Conservation (phyloP, 164 flowering plant species). For the Nelumbo lutea region DNA sequence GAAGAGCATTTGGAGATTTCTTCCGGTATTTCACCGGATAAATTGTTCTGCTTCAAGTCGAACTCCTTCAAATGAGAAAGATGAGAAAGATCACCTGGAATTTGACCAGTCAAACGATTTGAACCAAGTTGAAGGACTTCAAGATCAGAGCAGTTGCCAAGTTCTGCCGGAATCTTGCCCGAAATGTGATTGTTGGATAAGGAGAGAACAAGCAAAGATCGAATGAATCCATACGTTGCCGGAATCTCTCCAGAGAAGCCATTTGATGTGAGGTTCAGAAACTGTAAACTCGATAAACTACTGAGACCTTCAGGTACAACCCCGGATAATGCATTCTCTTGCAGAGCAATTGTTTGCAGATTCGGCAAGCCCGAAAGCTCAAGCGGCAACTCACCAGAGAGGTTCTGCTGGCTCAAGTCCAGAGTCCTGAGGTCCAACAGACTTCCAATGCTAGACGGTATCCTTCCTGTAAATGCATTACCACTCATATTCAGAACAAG, state of each 20-base stretch:
- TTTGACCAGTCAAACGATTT: slow-evolving; percentile 35
- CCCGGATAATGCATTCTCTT: slow-evolving; percentile 52
- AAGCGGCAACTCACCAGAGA: too few species aligned
- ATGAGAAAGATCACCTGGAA: slow-evolving; percentile 36
- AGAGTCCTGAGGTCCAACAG: slow-evolving; percentile 41
- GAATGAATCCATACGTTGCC: slow-evolving; percentile 45
- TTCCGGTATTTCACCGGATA: slow-evolving; percentile 8
- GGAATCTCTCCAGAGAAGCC: slow-evolving; percentile 51
- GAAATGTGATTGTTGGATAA: too few species aligned
- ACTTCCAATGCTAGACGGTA: slow-evolving; percentile 50
- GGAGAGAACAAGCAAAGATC: slow-evolving; percentile 16
- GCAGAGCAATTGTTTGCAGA: slow-evolving; percentile 45
- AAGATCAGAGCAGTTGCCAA: slow-evolving; percentile 52
- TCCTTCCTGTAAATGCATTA: slow-evolving; percentile 47
- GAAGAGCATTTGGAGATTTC: too few species aligned
- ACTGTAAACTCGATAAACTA: slow-evolving; percentile 42
- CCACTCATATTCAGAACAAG: slow-evolving; percentile 50
- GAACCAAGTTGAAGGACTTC: slow-evolving; percentile 45
- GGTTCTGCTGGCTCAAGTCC: slow-evolving; percentile 55
- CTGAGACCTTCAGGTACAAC: slow-evolving; percentile 69
- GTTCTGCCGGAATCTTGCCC: slow-evolving; percentile 46
- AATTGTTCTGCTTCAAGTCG: slow-evolving; percentile 41
- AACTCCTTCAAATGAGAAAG: slow-evolving; percentile 16
- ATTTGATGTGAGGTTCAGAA: slow-evolving; percentile 54
- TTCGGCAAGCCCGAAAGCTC: slow-evolving; percentile 44